Base-by-base conservation (phyloP, 805 yeast genomes). In the Kazachstania africana region DNA sequence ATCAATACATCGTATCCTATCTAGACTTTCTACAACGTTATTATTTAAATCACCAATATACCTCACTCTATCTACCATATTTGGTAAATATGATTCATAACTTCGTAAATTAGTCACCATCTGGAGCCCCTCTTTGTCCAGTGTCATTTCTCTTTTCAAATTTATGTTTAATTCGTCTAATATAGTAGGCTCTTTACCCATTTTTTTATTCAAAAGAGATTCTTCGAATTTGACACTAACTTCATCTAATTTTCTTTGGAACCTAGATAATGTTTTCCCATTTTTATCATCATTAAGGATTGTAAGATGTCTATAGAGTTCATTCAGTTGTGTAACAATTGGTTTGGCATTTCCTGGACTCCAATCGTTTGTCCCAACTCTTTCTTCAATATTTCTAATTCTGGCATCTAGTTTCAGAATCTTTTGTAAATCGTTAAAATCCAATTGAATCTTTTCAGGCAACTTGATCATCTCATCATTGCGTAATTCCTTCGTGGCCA, bases 191-290 rank as follows among this genome's bases (percentile, higher is more conserved):
- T 39, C 39, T 10, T 26, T 32, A n/a, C 25, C 29, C 5, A 40
- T 24, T 29, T 37, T 34, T 15, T 42, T 37, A 6, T 45, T 44
- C 13, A 42, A n/a, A 12, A 43, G 29, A 4, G 42, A 39, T 15
- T 42, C 28, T 29, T 57, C 59, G 26, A 53, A 48, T 12, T 49
- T 40, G n/a, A n/a, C n/a, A n/a, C n/a, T n/a, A n/a, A n/a, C n/a
- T 3, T 39, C 19, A 28, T 51, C 53, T 2, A 57, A 44, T 5
- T 39, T 39, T 12, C 44, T 44, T 24, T 55, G 40, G 2, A 37
- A 36, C 5, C 21, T 21, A 16, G 42, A 40, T 21, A 57, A 47
- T 8, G 37, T 29, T 2, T 24, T 18, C 15, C 55, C 29, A 5
- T 38, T 37, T 10, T 15, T 3, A 2, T 42, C 45, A 5, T 40